Evolutionary conservation across 257 asterid species (phyloP), one percentile per base, ranked within the genome.

Genomic region (Fraxinus excelsior): DNA sequence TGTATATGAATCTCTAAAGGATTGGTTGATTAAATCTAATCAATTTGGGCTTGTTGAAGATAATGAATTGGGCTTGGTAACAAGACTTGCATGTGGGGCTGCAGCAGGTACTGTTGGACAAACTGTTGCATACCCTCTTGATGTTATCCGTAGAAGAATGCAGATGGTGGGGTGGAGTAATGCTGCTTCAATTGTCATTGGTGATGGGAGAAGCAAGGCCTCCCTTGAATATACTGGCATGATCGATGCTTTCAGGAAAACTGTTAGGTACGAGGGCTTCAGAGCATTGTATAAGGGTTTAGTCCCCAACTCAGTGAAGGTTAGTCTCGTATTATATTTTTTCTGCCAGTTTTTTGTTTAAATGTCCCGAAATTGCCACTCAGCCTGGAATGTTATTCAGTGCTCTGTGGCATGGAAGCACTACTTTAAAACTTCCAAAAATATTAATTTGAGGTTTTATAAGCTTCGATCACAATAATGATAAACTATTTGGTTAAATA

Each of bases 1-100:
- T 71, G 99, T 93, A 34, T 95, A 95, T 44, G 99, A 95, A 86
- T 95, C 99, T 76, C 92, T 95, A 51, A 95, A 95, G 82, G 99
- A 93, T 84, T 91, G 90, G 91, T 75, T 95, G 85, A 72, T 93
- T 28, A 91, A 90, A 85, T 74, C 91, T 51, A 93, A 82, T 82
- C 73, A 96, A 29, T 84, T 87, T 58, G 90, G 92, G 65, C 92
- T 95, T 34, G 91, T 34, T 66, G 81, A 87, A 75, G 89, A 83
- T 80, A 53, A 74, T 51, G 86, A 84, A 40, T 81, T 87, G 69
- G 80, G 86, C 60, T 81, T 85, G 53, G 78, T 78, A 64, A 83
- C 87, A 62, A 78, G 86, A 72, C 89, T 85, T 82, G 89, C 85
- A 67, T 87, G 89, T 73, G 88, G 89, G 68, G 89, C 91, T 67